Percentiles rank a stretch among this genome's conserved stretches.
These are phyloP conservation scores for Xylaria sp. DNA, from an alignment of 2,329 filamentous ascomycete genomes.

Conservation along the genomic window DNA sequence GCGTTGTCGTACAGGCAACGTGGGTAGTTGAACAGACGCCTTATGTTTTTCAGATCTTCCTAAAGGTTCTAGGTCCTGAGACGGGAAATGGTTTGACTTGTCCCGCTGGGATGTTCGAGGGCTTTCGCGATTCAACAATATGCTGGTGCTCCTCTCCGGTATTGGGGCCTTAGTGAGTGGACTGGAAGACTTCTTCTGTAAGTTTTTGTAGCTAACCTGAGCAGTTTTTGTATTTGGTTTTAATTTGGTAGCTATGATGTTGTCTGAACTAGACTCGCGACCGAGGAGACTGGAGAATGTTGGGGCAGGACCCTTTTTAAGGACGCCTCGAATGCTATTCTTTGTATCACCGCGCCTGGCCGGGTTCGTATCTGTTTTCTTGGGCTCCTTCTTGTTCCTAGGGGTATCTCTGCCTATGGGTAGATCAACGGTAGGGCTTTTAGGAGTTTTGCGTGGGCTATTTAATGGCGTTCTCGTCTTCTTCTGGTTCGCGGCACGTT, in stretches of 20 bases:
- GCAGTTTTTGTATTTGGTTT: slow-evolving; percentile 39
- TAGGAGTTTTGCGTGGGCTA: slow-evolving; percentile 34
- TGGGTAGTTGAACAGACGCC: slow-evolving; percentile 59
- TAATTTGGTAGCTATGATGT: slow-evolving; percentile 37
- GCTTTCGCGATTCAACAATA: slow-evolving; percentile 49
- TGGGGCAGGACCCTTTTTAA: slow-evolving; percentile 61
- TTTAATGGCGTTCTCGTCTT: slow-evolving; percentile 53
- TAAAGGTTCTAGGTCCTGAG: slow-evolving; percentile 49
- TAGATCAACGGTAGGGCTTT: slow-evolving; percentile 38
- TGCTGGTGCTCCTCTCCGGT: slow-evolving; percentile 48
- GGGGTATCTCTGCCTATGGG: slow-evolving; percentile 40
- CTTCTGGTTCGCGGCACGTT: slow-evolving; percentile 60
- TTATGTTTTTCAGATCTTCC: slow-evolving; percentile 46
- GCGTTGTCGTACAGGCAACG: slow-evolving; percentile 61
- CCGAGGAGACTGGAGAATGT: slow-evolving; percentile 60
- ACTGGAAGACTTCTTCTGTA: slow-evolving; percentile 37
- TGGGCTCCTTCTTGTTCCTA: slow-evolving; percentile 48
- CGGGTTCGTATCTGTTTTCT: slow-evolving; percentile 44
- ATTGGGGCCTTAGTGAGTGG: slow-evolving; percentile 43
- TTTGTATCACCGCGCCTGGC: slow-evolving; percentile 56
- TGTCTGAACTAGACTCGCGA: slow-evolving; percentile 55
- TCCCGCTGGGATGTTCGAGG: slow-evolving; percentile 51
- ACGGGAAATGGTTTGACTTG: slow-evolving; percentile 54
- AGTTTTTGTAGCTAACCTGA: slow-evolving; percentile 43
- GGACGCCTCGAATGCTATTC: slow-evolving; percentile 58